phyloP scores from a whole-genome alignment of 768 basidiomycete species.

The Obba rivulosa region DNA sequence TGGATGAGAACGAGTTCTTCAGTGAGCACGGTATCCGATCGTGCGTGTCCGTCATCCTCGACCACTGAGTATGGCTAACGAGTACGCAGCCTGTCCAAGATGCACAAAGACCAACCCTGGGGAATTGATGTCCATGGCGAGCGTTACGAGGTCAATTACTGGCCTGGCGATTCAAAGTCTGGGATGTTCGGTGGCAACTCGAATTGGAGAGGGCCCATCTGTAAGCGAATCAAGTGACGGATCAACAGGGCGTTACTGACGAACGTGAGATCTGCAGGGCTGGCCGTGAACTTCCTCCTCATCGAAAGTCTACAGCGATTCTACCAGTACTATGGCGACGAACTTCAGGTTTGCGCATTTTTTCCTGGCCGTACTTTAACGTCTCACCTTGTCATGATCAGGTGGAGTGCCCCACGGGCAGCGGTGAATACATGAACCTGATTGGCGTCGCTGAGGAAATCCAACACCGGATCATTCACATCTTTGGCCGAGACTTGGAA shows the following conservation, averaged over 20 bases:
- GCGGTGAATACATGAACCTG: constrained; percentile 97
- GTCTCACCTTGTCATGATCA: constrained; percentile 12
- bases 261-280: constrained; percentile 47
- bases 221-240: constrained; percentile 32
- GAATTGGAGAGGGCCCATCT: constrained; percentile 94
- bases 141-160: constrained; percentile 88
- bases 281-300: constrained; percentile 92
- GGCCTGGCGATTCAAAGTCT: constrained; percentile 96
- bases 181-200: constrained; percentile 99
- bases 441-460: constrained; percentile 94
- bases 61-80: neutral
- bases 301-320: constrained; percentile 97
- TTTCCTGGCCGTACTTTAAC: neutral
- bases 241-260: neutral
- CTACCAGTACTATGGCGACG: constrained; percentile 95
- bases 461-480: constrained; percentile 97
- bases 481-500: constrained; percentile 88
- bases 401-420: constrained; percentile 95
- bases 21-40: constrained; percentile 95
- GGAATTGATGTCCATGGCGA: constrained; percentile 92
- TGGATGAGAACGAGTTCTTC: constrained; percentile 95
- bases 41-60: constrained; percentile 40
- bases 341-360: constrained; percentile 49
- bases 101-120: constrained; percentile 91
- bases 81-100: constrained; percentile 67